phyloP scores from a whole-genome alignment of 805 yeast genomes.

The Torulaspora gathmanii region DNA sequence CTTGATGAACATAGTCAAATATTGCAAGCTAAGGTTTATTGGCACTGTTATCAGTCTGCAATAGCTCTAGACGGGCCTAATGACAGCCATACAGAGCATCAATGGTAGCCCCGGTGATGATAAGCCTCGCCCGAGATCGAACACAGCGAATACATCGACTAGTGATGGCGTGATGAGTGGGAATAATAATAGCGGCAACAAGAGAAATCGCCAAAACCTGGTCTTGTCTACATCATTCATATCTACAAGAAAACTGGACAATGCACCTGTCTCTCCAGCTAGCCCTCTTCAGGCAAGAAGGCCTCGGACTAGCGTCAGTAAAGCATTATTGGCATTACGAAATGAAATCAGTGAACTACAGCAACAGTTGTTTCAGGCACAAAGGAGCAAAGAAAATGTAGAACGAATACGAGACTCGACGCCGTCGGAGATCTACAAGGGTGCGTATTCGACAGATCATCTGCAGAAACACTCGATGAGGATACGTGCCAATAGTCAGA shows the following conservation, averaged over 20 bases:
- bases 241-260: slow-evolving; percentile 28
- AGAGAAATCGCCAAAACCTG: slow-evolving; percentile 25
- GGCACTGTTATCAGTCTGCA: not conserved
- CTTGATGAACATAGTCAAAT: not conserved
- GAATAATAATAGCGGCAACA: slow-evolving; percentile 7
- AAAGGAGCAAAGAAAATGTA: slow-evolving; percentile 25
- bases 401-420: slow-evolving; percentile 29
- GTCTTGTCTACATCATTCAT: slow-evolving; percentile 35
- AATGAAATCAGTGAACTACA: slow-evolving; percentile 25
- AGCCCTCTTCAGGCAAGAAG: slow-evolving; percentile 28
- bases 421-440: slow-evolving; percentile 32
- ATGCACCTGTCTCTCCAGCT: slow-evolving; percentile 26
- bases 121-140: slow-evolving; percentile 13
- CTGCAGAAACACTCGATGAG: slow-evolving; percentile 35
- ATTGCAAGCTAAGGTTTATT: not conserved
- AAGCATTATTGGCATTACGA: slow-evolving; percentile 20
- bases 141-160: slow-evolving; percentile 11
- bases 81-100: slow-evolving; percentile 1
- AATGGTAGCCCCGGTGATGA: slow-evolving; percentile 12
- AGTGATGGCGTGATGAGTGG: slow-evolving; percentile 7
- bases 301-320: slow-evolving; percentile 25
- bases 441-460: slow-evolving; percentile 36
- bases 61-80: not conserved
- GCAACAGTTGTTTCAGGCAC: slow-evolving; percentile 19
- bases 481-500: slow-evolving; percentile 32